Evolutionary conservation across 306 rosid genomes (phyloP).

Genomic region (Alnus rubra): DNA sequence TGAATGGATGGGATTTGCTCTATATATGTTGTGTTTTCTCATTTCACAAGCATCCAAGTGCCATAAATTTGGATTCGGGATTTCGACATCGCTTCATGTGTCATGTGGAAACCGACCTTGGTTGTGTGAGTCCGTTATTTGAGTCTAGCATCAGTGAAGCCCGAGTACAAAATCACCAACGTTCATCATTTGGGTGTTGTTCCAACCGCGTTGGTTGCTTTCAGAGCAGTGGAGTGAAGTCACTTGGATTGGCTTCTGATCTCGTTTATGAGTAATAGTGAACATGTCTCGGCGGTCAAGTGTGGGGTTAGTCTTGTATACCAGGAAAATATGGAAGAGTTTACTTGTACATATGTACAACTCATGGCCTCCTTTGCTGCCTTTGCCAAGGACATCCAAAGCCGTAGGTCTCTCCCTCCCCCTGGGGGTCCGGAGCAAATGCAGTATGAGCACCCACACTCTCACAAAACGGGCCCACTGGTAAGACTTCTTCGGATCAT

Average conservation of each 20-base stretch:
- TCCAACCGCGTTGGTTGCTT: background rate
- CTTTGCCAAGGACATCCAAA: background rate
- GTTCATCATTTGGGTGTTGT: background rate
- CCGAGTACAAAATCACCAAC: background rate
- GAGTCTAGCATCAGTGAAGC: background rate
- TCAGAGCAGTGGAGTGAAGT: background rate
- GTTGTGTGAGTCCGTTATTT: background rate
- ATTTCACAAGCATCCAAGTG: background rate
- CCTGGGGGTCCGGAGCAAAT: background rate
- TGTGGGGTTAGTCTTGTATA: background rate
- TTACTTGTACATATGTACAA: background rate
- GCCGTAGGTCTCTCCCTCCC: no score
- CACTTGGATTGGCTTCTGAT: background rate
- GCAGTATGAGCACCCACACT: background rate
- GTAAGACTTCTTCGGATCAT: no score
- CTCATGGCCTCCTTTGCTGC: background rate
- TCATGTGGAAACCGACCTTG: background rate
- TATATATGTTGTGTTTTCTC: background rate
- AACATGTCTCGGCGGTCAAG: background rate
- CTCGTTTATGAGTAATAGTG: background rate
- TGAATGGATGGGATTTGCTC: background rate
- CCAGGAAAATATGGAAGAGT: background rate
- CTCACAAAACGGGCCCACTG: no score
- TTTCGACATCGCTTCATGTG: background rate
- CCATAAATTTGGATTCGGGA: background rate